A percentile compares a stretch with the other conserved stretches of the same genome.
Conservation (phyloP, 495 filamentous ascomycete genomes). For the Oidiodendron maius region DNA sequence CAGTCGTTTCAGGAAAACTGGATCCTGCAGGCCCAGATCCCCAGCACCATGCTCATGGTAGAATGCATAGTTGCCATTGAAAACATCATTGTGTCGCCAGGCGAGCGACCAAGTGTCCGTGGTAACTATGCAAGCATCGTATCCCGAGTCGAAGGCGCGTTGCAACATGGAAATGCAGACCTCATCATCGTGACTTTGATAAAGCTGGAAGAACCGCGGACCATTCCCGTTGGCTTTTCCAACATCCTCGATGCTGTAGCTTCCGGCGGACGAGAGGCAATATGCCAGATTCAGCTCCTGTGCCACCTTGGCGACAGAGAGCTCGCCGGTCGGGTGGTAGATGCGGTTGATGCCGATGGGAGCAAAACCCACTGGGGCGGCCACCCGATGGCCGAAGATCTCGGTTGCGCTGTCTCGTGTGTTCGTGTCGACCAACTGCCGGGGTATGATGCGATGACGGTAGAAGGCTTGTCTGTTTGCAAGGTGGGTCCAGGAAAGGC, state of each 20-base stretch:
- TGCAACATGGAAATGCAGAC: conserved; percentile 47
- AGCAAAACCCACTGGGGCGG: conserved; percentile 57
- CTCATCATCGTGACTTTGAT: conserved; percentile 59
- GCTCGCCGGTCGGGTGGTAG: conserved; percentile 51
- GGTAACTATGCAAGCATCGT: conserved; percentile 54
- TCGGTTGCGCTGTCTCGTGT: conserved; percentile 47
- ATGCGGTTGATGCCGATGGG: conserved; percentile 64
- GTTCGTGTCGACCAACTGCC: conserved; percentile 57
- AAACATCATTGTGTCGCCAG: conserved; percentile 58
- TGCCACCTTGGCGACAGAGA: conserved; percentile 53
- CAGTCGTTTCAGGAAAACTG: conserved; percentile 33
- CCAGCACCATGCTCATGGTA: conserved; percentile 50
- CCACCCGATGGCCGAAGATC: conserved; percentile 57
- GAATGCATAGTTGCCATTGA: conserved; percentile 56
- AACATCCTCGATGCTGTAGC: conserved; percentile 51
- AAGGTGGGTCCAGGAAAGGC: conserved; percentile 57
- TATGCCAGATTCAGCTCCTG: conserved; percentile 50
- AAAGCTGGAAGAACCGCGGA: conserved; percentile 59
- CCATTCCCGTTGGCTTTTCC: conserved; percentile 45
- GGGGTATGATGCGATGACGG: conserved; percentile 59
- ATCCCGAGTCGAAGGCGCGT: conserved; percentile 49
- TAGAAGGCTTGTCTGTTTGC: conserved; percentile 65
- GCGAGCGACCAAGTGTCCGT: conserved; percentile 61
- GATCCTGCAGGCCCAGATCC: conserved; percentile 24
- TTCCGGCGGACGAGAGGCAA: conserved; percentile 54